Percentiles rank a stretch among this genome's conserved stretches.
These are phyloP conservation scores for Omphalotus guepiniiformis DNA, from an alignment of 768 basidiomycete genomes.

Conservation along the genomic window DNA sequence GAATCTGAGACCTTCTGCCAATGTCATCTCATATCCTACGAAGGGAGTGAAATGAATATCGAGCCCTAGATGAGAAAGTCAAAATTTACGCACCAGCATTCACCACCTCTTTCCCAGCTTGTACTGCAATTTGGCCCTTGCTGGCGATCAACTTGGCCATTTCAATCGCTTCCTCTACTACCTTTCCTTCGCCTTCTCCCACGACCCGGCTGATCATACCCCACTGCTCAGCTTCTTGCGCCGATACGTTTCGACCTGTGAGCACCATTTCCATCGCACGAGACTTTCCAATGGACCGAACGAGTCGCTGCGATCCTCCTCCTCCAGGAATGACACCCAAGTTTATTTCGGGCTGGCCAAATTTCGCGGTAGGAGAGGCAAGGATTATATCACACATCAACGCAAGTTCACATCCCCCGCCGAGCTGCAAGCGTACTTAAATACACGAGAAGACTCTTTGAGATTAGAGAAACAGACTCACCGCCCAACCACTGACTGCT, in stretches of 20 bases:
- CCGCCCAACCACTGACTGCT: slow-evolving; percentile 92
- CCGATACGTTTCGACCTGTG: slow-evolving; percentile 79
- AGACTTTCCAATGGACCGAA: slow-evolving; percentile 83
- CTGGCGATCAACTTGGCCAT: slow-evolving; percentile 75
- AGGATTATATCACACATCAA: slow-evolving; percentile 96
- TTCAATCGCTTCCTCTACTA: slow-evolving; percentile 82
- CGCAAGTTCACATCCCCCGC: slow-evolving; percentile 95
- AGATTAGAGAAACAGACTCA: slow-evolving; percentile 32
- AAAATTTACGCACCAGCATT: slow-evolving; percentile 63
- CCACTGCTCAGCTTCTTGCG: slow-evolving; percentile 81
- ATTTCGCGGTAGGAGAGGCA: slow-evolving; percentile 83
- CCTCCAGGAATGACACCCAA: slow-evolving; percentile 93
- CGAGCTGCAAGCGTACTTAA: slow-evolving; percentile 54
- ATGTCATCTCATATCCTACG: slow-evolving; percentile 72
- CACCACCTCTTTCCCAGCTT: slow-evolving; percentile 91
- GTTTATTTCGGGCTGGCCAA: slow-evolving; percentile 96
- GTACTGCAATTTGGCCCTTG: slow-evolving; percentile 79
- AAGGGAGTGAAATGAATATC: neutral
- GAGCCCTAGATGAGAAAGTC: neutral
- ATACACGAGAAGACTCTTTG: neutral
- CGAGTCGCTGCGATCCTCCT: slow-evolving; percentile 90
- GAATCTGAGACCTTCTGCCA: slow-evolving; percentile 80
- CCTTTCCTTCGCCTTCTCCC: slow-evolving; percentile 67
- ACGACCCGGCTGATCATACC: slow-evolving; percentile 85
- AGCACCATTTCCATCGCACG: slow-evolving; percentile 92